Base-by-base conservation (phyloP, 164 flowering plant species). In the Dillenia suffruticosa region DNA sequence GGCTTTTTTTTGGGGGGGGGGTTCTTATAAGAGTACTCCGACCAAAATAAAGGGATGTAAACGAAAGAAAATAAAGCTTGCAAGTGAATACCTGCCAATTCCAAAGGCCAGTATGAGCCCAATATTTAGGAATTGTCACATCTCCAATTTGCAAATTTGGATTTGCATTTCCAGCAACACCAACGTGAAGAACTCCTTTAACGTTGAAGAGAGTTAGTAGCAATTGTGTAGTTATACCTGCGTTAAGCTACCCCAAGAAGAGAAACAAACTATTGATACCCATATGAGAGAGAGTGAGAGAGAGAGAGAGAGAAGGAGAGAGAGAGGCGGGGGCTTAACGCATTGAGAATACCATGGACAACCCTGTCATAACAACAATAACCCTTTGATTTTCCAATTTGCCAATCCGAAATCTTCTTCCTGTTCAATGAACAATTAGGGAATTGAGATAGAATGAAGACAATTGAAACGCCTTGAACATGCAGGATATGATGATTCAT, bases 71-170 rank as follows among this genome's bases (percentile, higher is more conserved):
- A 19, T 19, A 1, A 19, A 19, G 22, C 22, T 19, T 19, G 22
- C 22, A 19, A 19, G 22, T 19, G 22, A 19, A 1, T 73, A 87
- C 91, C 89, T 85, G 92, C 92, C 97, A 90, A 68, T 74, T 78
- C 92, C 92, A 87, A 43, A 86, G 89, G 1, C 84, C 88, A 1
- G 90, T 71, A 49, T 90, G 94, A 57, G 92, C 89, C 94, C 92
- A 88, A 46, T 68, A 80, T 13, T 71, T 65, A 13, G 92, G 89
- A 61, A 90, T 81, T 0, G 82, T 76, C 0, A 90, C 94, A 70
- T 90, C 94, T 57, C 92, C 94, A 17, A 86, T 76, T 24, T 83
- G 73, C 45, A 83, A 75, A 1, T 62, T 9, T 46, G 89, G 81
- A 59, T 90, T 75, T 70, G 89, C 94, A 82, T 86, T 90, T 44